These are phyloP conservation scores for Zygotorulaspora florentina DNA, from an alignment of 805 yeast species.

Conservation along the genomic window DNA sequence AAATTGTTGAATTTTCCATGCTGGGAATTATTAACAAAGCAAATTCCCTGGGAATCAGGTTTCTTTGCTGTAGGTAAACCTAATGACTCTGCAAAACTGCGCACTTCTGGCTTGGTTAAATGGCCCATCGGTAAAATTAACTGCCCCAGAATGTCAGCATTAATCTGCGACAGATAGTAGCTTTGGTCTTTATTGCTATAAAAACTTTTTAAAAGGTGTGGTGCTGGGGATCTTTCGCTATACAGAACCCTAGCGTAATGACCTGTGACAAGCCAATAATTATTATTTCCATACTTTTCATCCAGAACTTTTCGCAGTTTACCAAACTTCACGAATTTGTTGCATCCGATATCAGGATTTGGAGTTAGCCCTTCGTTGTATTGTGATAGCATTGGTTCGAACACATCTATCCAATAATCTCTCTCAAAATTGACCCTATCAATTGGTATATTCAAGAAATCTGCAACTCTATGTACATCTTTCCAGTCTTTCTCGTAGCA, in stretches of 20 bases:
- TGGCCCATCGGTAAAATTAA: slow-evolving; percentile 80
- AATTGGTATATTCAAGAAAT: slow-evolving; percentile 59
- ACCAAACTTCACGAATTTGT: slow-evolving; percentile 84
- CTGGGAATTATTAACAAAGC: slow-evolving; percentile 71
- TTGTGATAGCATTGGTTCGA: slow-evolving; percentile 80
- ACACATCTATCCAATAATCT: slow-evolving; percentile 91
- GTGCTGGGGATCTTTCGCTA: slow-evolving; percentile 24
- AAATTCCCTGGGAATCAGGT: slow-evolving; percentile 91
- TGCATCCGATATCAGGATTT: slow-evolving; percentile 91
- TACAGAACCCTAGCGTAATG: slow-evolving; percentile 61
- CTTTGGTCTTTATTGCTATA: slow-evolving; percentile 79
- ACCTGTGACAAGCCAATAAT: slow-evolving; percentile 90
- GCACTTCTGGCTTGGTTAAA: slow-evolving; percentile 65
- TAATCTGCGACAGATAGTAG: slow-evolving; percentile 74
- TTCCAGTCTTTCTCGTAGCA: slow-evolving; percentile 90
- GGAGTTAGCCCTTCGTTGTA: slow-evolving; percentile 80
- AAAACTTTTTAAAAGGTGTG: slow-evolving; percentile 53
- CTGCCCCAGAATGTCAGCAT: slow-evolving; percentile 41
- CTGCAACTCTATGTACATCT: slow-evolving; percentile 66
- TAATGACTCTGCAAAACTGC: slow-evolving; percentile 57
- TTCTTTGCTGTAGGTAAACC: slow-evolving; percentile 63
- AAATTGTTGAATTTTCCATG: slow-evolving; percentile 66
- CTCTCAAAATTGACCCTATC: slow-evolving; percentile 78
- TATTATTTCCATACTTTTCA: slow-evolving; percentile 33
- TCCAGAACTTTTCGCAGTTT: slow-evolving; percentile 55